phyloP scores from a whole-genome alignment of 345 rosid species.

The Gossypium ekmanianum region DNA sequence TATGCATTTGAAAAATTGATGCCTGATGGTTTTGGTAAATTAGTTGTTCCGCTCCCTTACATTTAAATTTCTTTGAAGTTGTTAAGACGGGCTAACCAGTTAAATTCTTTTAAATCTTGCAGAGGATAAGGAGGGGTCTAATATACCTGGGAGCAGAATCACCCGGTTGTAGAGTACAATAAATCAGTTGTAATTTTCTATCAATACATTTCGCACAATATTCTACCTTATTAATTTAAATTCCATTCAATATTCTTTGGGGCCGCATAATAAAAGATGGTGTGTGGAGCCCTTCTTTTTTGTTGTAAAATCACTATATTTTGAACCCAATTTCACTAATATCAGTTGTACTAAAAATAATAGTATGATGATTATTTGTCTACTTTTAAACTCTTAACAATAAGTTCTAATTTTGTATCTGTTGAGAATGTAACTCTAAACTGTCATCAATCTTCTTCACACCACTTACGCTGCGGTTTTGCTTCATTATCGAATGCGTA shows the following conservation, averaged over 20 bases:
- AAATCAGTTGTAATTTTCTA: not conserved
- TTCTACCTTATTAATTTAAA: not conserved
- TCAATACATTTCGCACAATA: not conserved
- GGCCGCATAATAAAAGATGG: slow-evolving; percentile 17
- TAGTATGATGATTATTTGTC: not conserved
- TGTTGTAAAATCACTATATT: not conserved
- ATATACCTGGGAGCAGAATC: slow-evolving; percentile 60
- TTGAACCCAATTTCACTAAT: not conserved
- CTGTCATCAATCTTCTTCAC: not conserved
- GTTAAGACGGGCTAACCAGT: not conserved
- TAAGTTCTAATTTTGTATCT: not conserved
- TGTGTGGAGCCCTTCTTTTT: slow-evolving; percentile 27
- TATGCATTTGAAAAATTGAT: too few relatives aligned
- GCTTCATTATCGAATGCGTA: not conserved
- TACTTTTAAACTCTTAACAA: not conserved
- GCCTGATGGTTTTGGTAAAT: not conserved
- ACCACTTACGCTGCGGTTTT: not conserved
- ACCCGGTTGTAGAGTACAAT: slow-evolving; percentile 66
- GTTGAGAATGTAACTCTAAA: not conserved
- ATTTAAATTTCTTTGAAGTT: too few relatives aligned
- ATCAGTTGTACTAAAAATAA: not conserved
- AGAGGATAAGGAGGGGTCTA: slow-evolving; percentile 82
- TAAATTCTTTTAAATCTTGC: slow-evolving; percentile 17
- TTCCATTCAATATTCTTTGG: slow-evolving; percentile 31
- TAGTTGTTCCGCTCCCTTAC: not conserved